Evolutionary conservation across 306 rosid species (phyloP).

Genomic region (Lagenaria siceraria): DNA sequence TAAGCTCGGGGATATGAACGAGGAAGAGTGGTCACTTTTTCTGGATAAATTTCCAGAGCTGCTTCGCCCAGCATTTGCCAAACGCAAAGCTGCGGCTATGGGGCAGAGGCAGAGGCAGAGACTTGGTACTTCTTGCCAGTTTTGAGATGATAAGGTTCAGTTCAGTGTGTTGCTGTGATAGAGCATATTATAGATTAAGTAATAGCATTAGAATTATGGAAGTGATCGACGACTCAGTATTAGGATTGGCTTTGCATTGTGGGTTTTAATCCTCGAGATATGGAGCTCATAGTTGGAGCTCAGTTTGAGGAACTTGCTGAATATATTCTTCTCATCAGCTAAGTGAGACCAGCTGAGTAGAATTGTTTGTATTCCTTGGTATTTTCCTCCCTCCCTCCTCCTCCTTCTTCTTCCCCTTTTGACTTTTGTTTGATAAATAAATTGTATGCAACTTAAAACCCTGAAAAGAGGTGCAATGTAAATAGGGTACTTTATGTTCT

Average conservation of each 20-base stretch:
- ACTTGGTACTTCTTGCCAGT: conserved; percentile 99
- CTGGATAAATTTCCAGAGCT: conserved; percentile 68
- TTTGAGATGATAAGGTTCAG: conserved; percentile 48
- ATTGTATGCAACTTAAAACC: conserved; percentile 20
- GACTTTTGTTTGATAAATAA: conserved; percentile 68
- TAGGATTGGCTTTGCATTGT: conserved; percentile 9
- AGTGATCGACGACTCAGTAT: conserved; percentile 12
- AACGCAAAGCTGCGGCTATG: conserved; percentile 38
- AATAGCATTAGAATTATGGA: conserved; percentile 1
- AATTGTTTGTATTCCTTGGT: conserved; percentile 42
- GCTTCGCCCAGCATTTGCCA: conserved; percentile 60
- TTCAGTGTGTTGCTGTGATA: conserved; percentile 19
- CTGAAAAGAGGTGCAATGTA: conserved; percentile 4
- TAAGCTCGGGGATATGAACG: conserved; percentile 63
- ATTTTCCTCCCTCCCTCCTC: conserved; percentile 10
- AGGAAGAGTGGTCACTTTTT: conserved; percentile 68
- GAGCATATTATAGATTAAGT: conserved; percentile 11
- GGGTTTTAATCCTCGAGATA: conserved; percentile 16
- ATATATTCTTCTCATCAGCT: conserved; percentile 47
- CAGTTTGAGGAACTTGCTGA: conserved; percentile 34
- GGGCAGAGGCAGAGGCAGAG: conserved; percentile 92
- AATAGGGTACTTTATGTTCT: not conserved
- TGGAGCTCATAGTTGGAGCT: conserved; percentile 8
- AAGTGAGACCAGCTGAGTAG: conserved; percentile 30
- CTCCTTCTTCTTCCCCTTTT: not conserved